Evolutionary conservation across 805 yeast genomes (phyloP).

Genomic region (Kodamaea kaohsiungensis): DNA sequence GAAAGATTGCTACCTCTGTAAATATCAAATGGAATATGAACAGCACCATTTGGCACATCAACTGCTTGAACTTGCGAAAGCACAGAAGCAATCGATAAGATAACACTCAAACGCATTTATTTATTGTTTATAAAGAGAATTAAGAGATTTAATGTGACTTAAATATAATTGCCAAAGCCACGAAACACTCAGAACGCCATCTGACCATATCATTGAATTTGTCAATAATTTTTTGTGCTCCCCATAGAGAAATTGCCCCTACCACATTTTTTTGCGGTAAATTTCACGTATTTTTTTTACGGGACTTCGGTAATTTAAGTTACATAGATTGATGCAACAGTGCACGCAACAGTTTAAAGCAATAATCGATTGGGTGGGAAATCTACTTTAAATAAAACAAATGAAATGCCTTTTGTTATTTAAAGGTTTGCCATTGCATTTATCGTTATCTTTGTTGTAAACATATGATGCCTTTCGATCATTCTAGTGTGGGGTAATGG

Average conservation of each 20-base stretch:
- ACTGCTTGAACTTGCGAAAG: not conserved
- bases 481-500: no score
- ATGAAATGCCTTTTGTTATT: no score
- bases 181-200: not conserved
- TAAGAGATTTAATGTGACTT: not conserved
- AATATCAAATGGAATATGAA: not conserved
- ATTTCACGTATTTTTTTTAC: not conserved
- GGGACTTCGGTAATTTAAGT: not conserved
- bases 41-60: not conserved
- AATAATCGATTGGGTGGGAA: no score
- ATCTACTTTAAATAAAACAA: no score
- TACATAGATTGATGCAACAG: no score
- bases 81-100: not conserved
- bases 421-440: no score
- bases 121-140: not conserved
- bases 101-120: not conserved
- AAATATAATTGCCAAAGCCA: not conserved
- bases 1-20: not conserved
- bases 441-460: no score
- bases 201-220: not conserved
- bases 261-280: not conserved
- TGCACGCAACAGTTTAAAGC: no score
- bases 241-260: not conserved
- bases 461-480: no score
- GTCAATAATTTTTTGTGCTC: not conserved